phyloP scores from a whole-genome alignment of 148 eudicot species.

The Pharnaceum exiguum region DNA sequence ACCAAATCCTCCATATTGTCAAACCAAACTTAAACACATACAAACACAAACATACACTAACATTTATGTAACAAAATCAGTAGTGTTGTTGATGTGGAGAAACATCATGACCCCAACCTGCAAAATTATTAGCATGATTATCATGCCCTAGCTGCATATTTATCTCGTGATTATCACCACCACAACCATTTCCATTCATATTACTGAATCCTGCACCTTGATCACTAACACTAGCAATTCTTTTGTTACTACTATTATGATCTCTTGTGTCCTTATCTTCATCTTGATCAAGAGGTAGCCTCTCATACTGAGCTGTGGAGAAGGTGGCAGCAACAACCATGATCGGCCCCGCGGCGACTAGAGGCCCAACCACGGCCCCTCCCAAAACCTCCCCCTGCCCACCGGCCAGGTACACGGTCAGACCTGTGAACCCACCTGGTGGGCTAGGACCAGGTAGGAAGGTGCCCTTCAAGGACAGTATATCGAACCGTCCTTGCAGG shows the following conservation, averaged over 20 bases:
- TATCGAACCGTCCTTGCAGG: constrained; percentile 52
- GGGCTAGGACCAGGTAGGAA: constrained; percentile 47
- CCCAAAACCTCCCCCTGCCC: constrained; percentile 47
- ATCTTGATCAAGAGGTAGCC: constrained; percentile 37
- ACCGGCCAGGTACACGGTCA: constrained; percentile 41
- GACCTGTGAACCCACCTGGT: constrained; percentile 45
- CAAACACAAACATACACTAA: too few species aligned
- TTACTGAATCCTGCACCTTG: constrained; percentile 9
- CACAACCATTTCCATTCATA: constrained; percentile 15
- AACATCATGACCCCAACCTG: constrained; percentile 10
- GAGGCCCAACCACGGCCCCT: constrained; percentile 43
- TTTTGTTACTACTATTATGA: neutral
- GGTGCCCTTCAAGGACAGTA: constrained; percentile 42
- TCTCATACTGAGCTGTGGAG: constrained; percentile 42
- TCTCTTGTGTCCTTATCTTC: constrained; percentile 16
- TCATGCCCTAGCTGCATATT: constrained; percentile 23
- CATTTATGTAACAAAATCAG: too few species aligned
- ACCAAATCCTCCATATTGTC: too few species aligned
- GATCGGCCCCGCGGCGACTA: constrained; percentile 51
- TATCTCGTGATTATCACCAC: neutral
- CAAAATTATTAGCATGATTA: constrained; percentile 1
- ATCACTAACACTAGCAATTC: neutral
- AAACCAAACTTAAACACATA: too few species aligned
- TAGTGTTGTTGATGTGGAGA: constrained; percentile 5
- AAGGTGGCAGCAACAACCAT: constrained; percentile 51